Conservation (phyloP, 148 eudicot genomes). For the Nepenthes gracilis region DNA sequence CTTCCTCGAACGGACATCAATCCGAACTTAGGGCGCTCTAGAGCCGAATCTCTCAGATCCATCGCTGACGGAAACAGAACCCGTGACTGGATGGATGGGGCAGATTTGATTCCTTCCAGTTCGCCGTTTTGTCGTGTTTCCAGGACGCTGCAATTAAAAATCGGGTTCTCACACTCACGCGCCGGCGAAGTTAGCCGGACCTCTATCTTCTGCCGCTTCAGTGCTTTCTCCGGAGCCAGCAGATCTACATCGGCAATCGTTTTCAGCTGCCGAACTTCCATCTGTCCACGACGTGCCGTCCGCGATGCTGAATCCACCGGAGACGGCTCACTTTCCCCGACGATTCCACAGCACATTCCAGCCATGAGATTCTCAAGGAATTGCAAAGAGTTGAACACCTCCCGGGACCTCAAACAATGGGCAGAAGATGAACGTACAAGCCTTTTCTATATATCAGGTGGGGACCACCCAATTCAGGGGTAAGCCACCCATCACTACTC, state of each 20-base stretch:
- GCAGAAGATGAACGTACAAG: too few relatives aligned
- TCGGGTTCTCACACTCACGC: conserved; percentile 10
- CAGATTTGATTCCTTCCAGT: too few relatives aligned
- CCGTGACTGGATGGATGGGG: too few relatives aligned
- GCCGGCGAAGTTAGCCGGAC: neutral
- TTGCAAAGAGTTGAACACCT: too few relatives aligned
- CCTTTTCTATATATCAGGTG: too few relatives aligned
- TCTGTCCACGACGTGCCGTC: conserved; percentile 30
- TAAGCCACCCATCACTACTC: too few relatives aligned
- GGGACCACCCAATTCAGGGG: too few relatives aligned
- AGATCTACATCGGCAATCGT: conserved; percentile 19
- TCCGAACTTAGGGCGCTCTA: conserved; percentile 29
- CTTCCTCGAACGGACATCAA: conserved; percentile 61
- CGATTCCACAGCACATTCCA: conserved; percentile 67
- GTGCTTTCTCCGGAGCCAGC: neutral
- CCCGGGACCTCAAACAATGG: too few relatives aligned
- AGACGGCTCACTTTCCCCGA: conserved; percentile 47
- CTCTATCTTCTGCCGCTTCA: conserved; percentile 6
- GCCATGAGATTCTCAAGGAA: conserved; percentile 27
- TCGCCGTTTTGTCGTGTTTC: neutral
- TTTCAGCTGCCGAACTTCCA: conserved; percentile 41
- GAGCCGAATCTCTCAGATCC: neutral
- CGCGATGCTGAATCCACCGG: conserved; percentile 39
- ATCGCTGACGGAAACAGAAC: too few relatives aligned
- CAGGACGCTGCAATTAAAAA: neutral